Evolutionary conservation across 108 stramenopile genomes (phyloP).

Genomic region (Parmales sp.): DNA sequence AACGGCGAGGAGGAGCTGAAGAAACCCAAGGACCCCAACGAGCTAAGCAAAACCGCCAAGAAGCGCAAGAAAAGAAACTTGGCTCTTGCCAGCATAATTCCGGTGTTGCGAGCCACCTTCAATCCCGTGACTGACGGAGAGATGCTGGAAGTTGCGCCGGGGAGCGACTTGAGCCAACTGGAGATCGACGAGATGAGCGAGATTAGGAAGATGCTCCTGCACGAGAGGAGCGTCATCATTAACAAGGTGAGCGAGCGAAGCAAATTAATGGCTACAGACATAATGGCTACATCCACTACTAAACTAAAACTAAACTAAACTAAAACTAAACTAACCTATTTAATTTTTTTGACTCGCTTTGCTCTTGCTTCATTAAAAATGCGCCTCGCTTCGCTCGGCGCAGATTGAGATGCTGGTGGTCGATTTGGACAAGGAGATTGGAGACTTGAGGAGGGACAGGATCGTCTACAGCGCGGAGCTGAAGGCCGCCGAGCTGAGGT

Average conservation of each 20-base stretch:
- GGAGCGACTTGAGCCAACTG: conserved; percentile 6
- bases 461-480: conserved; percentile 28
- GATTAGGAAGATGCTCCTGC: conserved; percentile 16
- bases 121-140: background rate
- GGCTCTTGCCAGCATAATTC: background rate
- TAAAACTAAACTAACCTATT: too few species aligned
- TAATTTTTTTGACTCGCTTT: too few species aligned
- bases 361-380: too few species aligned
- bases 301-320: too few species aligned
- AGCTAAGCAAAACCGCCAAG: background rate
- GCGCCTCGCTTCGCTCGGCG: too few species aligned
- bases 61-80: background rate
- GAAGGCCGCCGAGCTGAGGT: conserved; percentile 36
- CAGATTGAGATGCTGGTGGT: conserved; percentile 15
- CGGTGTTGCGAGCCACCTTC: background rate
- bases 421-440: conserved; percentile 35
- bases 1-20: background rate
- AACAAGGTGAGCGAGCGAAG: too few species aligned
- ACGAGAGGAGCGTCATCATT: conserved; percentile 24
- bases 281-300: too few species aligned
- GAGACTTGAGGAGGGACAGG: conserved; percentile 37
- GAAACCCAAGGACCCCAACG: background rate
- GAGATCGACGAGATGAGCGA: conserved; percentile 16
- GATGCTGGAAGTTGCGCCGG: background rate
- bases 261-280: too few species aligned